Base-by-base conservation (phyloP, 2,329 filamentous ascomycete species). In the Hypoxylon sp. region DNA sequence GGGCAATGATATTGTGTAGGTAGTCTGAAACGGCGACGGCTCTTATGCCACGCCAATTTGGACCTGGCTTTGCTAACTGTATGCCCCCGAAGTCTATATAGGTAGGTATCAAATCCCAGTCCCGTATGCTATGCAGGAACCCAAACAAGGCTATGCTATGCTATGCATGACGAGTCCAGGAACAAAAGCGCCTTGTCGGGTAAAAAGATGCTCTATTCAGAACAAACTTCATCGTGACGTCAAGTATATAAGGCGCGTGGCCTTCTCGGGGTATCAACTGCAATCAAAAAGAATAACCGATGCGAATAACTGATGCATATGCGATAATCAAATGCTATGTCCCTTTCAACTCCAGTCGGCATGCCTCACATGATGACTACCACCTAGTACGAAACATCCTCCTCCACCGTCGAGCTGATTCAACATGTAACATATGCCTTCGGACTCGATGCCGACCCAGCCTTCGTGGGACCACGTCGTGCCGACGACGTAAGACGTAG, bases 361-460 rank as follows among this genome's bases (percentile, higher is more conserved):
- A 69, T 78, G 76, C 50, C 74, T 68, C 14, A 75, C 74, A 52
- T 73, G 68, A 65, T 77, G 77, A 26, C 48, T 71, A 8, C 77
- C 77, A 14, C 76, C 77, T 11, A 78, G 54, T 6, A 77, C 68
- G 24, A 75, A 79, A 54, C 76, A 79, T 3, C 75, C 72, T 31
- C 75, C 73, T 22, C 74, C 74, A 9, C 75, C 74, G 37, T 74
- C 70, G 10, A 74, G 51, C 11, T 73, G 72, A 46, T 73, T 72
- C 3, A 73, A 74, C 39, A 74, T 57, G 48, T 80, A 81, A 68
- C 78, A 81, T 17, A 81, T 66, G 0, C 80, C 79, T 57, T 81
- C 79, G 2, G 79, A 78, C 70, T 80, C 79, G 22, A 81, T 74
- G 1, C 79, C 80, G 14, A 77, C 75, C 73, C 74, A 78, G 5